Conservation (phyloP, 75 land plant genomes). For the Chamaecyparis obtusa region DNA sequence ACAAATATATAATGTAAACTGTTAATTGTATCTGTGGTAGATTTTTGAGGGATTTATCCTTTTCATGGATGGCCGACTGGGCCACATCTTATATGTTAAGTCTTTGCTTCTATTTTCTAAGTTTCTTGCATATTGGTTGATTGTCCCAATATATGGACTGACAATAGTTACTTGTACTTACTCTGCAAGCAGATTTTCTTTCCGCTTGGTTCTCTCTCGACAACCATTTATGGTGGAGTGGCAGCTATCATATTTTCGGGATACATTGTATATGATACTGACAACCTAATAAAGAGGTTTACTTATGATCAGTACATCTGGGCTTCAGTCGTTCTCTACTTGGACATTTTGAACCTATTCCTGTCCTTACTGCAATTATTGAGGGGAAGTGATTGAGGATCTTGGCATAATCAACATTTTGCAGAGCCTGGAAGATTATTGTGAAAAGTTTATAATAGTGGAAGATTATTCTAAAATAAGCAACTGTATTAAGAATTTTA, state of each 20-base stretch:
- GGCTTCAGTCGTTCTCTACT: conserved; percentile 91
- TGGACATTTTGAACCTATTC: conserved; percentile 89
- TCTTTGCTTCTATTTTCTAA: neutral
- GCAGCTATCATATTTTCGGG: conserved; percentile 78
- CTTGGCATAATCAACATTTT: neutral
- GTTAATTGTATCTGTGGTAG: neutral
- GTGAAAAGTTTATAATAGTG: neutral
- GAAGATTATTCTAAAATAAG: neutral
- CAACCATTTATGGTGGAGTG: conserved; percentile 68
- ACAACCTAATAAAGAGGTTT: conserved; percentile 84
- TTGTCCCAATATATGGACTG: neutral
- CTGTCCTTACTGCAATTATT: conserved; percentile 66
- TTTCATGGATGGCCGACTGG: conserved; percentile 2
- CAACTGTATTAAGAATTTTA: neutral
- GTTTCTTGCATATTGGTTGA: neutral
- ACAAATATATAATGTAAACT: neutral
- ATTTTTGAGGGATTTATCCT: neutral
- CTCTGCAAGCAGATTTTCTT: conserved; percentile 59
- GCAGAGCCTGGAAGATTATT: neutral
- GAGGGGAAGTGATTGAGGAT: conserved; percentile 14
- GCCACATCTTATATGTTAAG: neutral
- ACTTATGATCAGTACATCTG: conserved; percentile 84
- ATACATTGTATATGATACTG: conserved; percentile 89
- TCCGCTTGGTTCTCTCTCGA: conserved; percentile 74
- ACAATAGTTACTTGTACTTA: neutral